Evolutionary conservation across 208 protist genomes (phyloP), one percentile per base, ranked within the genome.

Genomic region (Plasmodiophora brassicae): DNA sequence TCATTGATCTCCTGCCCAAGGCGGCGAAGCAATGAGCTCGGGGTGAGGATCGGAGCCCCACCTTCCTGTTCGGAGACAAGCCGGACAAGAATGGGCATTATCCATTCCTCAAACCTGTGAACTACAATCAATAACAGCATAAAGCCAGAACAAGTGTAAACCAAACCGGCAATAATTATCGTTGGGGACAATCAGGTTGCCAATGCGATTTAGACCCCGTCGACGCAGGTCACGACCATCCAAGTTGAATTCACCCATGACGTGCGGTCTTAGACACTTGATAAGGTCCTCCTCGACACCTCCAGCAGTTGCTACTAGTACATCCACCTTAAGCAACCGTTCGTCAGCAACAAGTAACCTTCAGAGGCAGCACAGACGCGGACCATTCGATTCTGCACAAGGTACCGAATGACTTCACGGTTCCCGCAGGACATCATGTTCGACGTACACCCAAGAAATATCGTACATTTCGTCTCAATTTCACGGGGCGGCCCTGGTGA

Each of bases 231-330:
- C 88, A 8, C 91, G 89, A 45, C 97, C 98, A 83, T 96, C 90
- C 0, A 99, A 88, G 25, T 85, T 83, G 91, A 99, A 99, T 36
- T 95, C 91, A 20, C 97, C 98, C 0, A 99, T 25, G 78, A 97
- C 93, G 10, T 97, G 98, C 35, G 93, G 93, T 35, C 96, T 96
- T 22, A 99, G 89, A 92, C 97, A 99, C 93, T 99, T 99, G 87
- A 99, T 99, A 36, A 99, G 95, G 90, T 99, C 99, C 92, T 99
- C 98, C 90, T 99, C 98, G 43, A 99, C 92, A 41, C 98, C 99
- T 39, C 99, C 99, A 0, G 97, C 98, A 32, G 99, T 98, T 1
- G 98, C 95, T 38, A 99, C 97, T 72, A 99, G 93, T n/a, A 91
- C 94, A 91, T 99, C 97, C n/a, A 99, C 92, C 53, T 96, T 91